These are phyloP conservation scores for Babesia divergens DNA, from an alignment of 169 alveolate genomes.

Conservation along the genomic window DNA sequence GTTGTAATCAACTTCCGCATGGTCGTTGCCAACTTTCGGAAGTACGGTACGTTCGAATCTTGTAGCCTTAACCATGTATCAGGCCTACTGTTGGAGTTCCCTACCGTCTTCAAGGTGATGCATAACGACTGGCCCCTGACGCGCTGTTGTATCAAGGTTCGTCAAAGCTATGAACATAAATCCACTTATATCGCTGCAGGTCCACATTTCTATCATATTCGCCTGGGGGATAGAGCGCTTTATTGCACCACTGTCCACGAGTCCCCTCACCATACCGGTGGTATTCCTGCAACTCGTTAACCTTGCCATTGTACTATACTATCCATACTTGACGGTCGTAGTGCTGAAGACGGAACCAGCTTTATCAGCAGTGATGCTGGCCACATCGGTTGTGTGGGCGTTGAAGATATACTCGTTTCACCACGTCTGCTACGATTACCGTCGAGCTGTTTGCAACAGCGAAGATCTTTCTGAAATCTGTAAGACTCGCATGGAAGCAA, in stretches of 20 bases:
- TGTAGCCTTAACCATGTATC: background rate
- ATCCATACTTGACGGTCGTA: slow-evolving; percentile 81
- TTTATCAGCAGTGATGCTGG: slow-evolving; percentile 76
- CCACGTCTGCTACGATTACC: slow-evolving; percentile 87
- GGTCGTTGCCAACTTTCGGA: slow-evolving; percentile 81
- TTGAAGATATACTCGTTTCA: slow-evolving; percentile 85
- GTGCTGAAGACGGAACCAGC: slow-evolving; percentile 79
- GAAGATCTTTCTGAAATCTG: slow-evolving; percentile 58
- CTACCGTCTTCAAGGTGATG: slow-evolving; percentile 60
- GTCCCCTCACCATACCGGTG: slow-evolving; percentile 69
- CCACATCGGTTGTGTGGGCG: slow-evolving; percentile 86
- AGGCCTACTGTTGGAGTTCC: slow-evolving; percentile 70
- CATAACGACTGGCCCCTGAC: slow-evolving; percentile 61
- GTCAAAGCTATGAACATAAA: background rate
- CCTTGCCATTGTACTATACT: slow-evolving; percentile 70
- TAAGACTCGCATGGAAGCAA: slow-evolving; percentile 70
- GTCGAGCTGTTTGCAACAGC: slow-evolving; percentile 70
- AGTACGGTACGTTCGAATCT: slow-evolving; percentile 73
- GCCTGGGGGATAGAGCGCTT: slow-evolving; percentile 80
- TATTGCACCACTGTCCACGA: slow-evolving; percentile 66
- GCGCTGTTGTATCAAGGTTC: slow-evolving; percentile 50
- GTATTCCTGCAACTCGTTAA: slow-evolving; percentile 72
- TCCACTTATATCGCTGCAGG: slow-evolving; percentile 49
- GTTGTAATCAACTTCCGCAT: slow-evolving; percentile 83
- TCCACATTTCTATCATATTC: slow-evolving; percentile 67